These are phyloP conservation scores for Claviceps paspali DNA, from an alignment of 2,329 filamentous ascomycete species.

Conservation along the genomic window DNA sequence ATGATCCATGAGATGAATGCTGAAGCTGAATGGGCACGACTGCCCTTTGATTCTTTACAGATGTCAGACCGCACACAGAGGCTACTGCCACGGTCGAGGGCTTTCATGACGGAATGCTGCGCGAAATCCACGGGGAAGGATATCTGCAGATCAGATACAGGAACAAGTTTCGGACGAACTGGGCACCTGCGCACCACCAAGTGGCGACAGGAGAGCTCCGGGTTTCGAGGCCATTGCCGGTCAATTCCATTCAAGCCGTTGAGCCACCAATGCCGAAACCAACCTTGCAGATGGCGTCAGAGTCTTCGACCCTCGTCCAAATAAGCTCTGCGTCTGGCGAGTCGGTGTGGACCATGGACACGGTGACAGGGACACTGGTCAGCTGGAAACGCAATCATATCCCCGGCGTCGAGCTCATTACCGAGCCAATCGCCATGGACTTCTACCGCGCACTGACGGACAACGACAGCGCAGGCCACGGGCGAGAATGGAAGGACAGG, in stretches of 20 bases:
- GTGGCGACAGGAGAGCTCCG: conserved; percentile 34
- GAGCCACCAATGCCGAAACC: conserved; percentile 9
- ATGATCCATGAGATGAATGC: background rate
- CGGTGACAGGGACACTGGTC: conserved; percentile 24
- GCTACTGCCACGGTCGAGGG: conserved; percentile 18
- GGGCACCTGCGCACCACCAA: conserved; percentile 35
- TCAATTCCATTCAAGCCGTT: conserved; percentile 10
- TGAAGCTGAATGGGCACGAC: background rate
- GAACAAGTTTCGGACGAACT: conserved; percentile 27
- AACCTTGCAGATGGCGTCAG: conserved; percentile 9
- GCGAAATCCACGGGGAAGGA: conserved; percentile 18
- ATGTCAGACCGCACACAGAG: conserved; percentile 27
- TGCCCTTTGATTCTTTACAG: conserved; percentile 10
- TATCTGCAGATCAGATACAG: conserved; percentile 35
- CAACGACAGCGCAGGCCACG: conserved; percentile 45
- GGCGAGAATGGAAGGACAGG: conserved; percentile 38
- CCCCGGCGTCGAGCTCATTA: conserved; percentile 24
- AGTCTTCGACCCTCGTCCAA: conserved; percentile 11
- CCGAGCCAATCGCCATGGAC: conserved; percentile 29
- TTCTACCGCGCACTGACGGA: conserved; percentile 53
- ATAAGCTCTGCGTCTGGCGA: conserved; percentile 20
- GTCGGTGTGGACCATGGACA: conserved; percentile 29
- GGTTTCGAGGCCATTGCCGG: conserved; percentile 19
- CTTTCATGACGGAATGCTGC: conserved; percentile 13
- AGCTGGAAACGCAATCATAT: conserved; percentile 23